Base-by-base conservation (phyloP, 2,329 filamentous ascomycete genomes). In the Dactylellina cionopaga region DNA sequence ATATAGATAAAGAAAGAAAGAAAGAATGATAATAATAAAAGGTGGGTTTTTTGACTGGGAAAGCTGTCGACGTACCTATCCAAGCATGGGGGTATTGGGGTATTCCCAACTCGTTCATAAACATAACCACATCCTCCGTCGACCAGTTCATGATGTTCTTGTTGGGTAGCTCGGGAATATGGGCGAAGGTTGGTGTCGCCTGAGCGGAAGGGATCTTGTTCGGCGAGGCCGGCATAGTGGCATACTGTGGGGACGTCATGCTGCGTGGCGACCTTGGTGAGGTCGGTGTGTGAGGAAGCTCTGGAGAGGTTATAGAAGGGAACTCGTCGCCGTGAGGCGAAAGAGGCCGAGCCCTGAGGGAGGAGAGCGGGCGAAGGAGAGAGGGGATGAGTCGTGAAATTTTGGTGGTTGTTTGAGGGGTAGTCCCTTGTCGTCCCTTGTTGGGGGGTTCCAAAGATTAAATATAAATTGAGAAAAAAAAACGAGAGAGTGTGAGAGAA, bases 121-220 rank as follows among this genome's bases (percentile, higher is more conserved):
- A 98, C 78, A 96, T 92, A 75, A 92, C 92, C 81, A 91, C 93
- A 81, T 98, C 92, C 70, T 96, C 92, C 13, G 88, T 89, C 1
- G 89, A 89, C 91, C 91, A 95, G 77, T 92, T 89, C 29, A 88
- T 88, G 76, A 94, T 90, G 78, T 90, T 87, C 49, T 89, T 90
- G 78, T 90, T 89, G 76, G 90, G 90, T 31, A 72, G 15, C 22
- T 72, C 68, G 54, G 68, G 52, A 75, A 91, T 62, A 10, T 60
- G 37, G 19, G 37, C 56, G 25, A 74, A 74, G 15, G 69, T 74
- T 7, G 69, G 69, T 35, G 69, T 74, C 55, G 60, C 62, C 69
- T 74, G 69, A 56, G 69, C 69, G 11, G 69, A 74, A 9, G 69
- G 62, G 33, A 68, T 68, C 22, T 66, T 66, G 51, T 63, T 74